phyloP scores from a whole-genome alignment of 345 rosid genomes.

The Eucalyptus tenuipes region DNA sequence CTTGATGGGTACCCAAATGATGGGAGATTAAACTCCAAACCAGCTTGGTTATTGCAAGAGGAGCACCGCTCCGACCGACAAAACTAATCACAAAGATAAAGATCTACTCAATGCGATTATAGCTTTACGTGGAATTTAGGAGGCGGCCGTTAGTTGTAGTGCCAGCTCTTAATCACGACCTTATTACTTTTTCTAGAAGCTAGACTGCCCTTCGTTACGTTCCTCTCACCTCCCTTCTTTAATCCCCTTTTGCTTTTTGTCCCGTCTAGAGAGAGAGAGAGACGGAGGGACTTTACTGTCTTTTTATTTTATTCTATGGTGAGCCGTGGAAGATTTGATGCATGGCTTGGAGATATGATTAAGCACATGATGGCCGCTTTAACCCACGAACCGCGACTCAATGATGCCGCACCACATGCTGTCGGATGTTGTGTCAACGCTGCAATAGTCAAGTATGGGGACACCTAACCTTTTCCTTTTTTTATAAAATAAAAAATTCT shows the following conservation, averaged over 20 bases:
- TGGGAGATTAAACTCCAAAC: not conserved
- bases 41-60: not conserved
- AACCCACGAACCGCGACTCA: not conserved
- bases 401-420: not conserved
- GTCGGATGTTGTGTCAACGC: not conserved
- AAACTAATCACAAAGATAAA: too few relatives aligned
- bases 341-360: not conserved
- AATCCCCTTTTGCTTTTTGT: not conserved
- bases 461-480: not conserved
- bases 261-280: not conserved
- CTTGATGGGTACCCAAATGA: rapidly evolving
- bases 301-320: not conserved
- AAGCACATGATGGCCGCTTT: not conserved
- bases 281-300: not conserved
- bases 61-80: not conserved
- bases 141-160: not conserved
- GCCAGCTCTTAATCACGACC: not conserved
- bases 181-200: not conserved
- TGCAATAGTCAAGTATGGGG: not conserved
- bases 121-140: not conserved
- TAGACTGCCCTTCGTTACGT: not conserved
- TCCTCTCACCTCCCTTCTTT: not conserved
- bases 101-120: not conserved
- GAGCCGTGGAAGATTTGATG: not conserved
- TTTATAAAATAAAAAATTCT: not conserved